phyloP scores from a whole-genome alignment of 1,284 basidiomycete genomes.

The Microstroma glucosiphilum region DNA sequence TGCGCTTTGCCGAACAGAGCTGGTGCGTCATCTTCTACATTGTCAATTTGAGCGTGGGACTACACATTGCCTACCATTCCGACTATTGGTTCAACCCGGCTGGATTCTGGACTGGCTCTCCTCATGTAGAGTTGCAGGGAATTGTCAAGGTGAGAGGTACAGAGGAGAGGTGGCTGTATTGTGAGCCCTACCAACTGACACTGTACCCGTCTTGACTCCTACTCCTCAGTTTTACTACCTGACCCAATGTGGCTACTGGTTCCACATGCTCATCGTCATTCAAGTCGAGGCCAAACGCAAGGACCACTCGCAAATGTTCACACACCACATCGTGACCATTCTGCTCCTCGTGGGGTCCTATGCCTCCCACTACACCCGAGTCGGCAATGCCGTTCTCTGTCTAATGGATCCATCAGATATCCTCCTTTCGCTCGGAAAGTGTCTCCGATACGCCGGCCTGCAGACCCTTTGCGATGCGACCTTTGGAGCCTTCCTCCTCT shows the following conservation, averaged over 20 bases:
- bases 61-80: constrained; percentile 73
- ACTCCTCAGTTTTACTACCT: constrained; percentile 56
- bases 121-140: constrained; percentile 57
- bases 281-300: constrained; percentile 84
- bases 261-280: constrained; percentile 83
- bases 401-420: constrained; percentile 93
- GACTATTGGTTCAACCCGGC: constrained; percentile 67
- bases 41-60: constrained; percentile 67
- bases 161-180: constrained; percentile 4
- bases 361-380: constrained; percentile 72
- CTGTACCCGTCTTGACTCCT: constrained; percentile 7
- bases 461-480: constrained; percentile 66
- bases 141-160: constrained; percentile 59
- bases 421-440: constrained; percentile 74
- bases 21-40: constrained; percentile 80
- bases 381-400: constrained; percentile 79
- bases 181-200: background rate
- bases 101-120: constrained; percentile 13
- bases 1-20: constrained; percentile 89
- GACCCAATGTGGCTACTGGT: constrained; percentile 82
- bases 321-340: constrained; percentile 86
- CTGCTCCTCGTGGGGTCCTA: constrained; percentile 72
- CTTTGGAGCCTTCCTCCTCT: constrained; percentile 63
- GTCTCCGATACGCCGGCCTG: constrained; percentile 75
- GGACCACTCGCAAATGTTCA: constrained; percentile 92